Base-by-base conservation (phyloP, 805 yeast genomes). In the Saturnispora gosingensis region DNA sequence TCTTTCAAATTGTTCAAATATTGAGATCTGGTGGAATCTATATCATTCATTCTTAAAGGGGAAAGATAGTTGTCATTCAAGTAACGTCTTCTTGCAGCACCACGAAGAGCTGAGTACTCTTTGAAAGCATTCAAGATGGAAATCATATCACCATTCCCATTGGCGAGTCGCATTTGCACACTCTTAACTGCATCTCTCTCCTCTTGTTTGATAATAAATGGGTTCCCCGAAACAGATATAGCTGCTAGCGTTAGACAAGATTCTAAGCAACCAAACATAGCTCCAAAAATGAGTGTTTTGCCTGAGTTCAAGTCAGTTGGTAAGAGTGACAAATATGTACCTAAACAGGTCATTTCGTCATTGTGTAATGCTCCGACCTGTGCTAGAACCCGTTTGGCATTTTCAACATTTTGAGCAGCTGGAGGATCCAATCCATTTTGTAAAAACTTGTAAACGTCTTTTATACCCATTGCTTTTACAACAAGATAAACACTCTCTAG, bases 261-360 rank as follows among this genome's bases (percentile, higher is more conserved):
- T 25, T 87, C 90, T 7, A 90, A 68, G 60, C 93, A 84, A 0
- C 93, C 93, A 64, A 91, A 87, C 5, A 90, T 75, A 43, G 91
- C 80, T 1, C 96, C 89, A 54, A 81, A 77, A 16, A 90, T 80
- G 35, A 91, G 69, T 49, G 90, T 67, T 60, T 91, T 91, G 8
- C 96, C 97, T 46, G 88, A 84, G 54, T 80, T 83, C 43, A 91
- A 77, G 64, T 91, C 98, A 1, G 86, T 81, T 1, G 99, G 99
- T 54, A 91, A 71, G 61, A 83, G 72, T 0, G 97, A 83, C 35
- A 91, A 72, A 59, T 83, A 88, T 43, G 72, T 75, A 20, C 99
- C 99, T 44, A 91, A 69, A 52, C 87, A 80, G 0, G 98, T 84
- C 38, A 90, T 70, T 3, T 62, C 69, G 18, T 64, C 67, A 11